Percentiles rank a stretch among this genome's conserved stretches.
Conservation (phyloP, 106 monocot genomes). For the Dendrobium catenatum region DNA sequence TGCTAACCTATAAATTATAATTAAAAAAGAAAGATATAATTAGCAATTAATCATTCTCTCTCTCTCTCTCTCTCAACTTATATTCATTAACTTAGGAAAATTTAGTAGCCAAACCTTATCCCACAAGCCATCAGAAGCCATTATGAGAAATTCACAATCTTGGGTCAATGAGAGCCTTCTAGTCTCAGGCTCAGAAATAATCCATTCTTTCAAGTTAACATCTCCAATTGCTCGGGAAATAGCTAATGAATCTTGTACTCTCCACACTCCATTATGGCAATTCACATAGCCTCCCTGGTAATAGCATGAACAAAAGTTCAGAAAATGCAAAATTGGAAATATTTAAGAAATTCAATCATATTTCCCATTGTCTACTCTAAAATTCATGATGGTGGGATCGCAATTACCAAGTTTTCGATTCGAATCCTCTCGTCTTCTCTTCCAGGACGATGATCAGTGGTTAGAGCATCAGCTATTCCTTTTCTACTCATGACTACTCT, state of each 20-base stretch:
- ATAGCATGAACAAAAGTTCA: no score
- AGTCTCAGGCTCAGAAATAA: constrained; percentile 53
- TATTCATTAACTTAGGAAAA: not conserved
- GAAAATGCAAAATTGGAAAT: no score
- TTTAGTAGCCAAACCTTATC: constrained; percentile 11
- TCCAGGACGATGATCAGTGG: constrained; percentile 48
- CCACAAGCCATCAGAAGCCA: constrained; percentile 67
- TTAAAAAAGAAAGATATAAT: not conserved
- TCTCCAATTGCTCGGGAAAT: constrained; percentile 38
- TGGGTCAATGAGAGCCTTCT: constrained; percentile 16
- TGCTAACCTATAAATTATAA: constrained; percentile 31
- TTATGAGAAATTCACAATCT: constrained; percentile 41
- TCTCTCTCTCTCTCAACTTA: not conserved
- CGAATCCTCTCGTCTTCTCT: constrained; percentile 46
- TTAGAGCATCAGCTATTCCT: constrained; percentile 41
- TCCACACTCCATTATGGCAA: constrained; percentile 58
- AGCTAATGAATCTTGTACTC: constrained; percentile 62
- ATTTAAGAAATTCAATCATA: no score
- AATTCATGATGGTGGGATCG: not conserved
- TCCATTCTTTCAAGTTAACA: constrained; percentile 49
- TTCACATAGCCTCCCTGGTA: constrained; percentile 66
- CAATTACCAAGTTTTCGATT: constrained; percentile 50
- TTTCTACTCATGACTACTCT: constrained; percentile 45
- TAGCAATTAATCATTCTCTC: not conserved
- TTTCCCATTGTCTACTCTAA: no score